These are phyloP conservation scores for Penicillium riverlandense DNA, from an alignment of 495 filamentous ascomycete genomes.

Conservation along the genomic window DNA sequence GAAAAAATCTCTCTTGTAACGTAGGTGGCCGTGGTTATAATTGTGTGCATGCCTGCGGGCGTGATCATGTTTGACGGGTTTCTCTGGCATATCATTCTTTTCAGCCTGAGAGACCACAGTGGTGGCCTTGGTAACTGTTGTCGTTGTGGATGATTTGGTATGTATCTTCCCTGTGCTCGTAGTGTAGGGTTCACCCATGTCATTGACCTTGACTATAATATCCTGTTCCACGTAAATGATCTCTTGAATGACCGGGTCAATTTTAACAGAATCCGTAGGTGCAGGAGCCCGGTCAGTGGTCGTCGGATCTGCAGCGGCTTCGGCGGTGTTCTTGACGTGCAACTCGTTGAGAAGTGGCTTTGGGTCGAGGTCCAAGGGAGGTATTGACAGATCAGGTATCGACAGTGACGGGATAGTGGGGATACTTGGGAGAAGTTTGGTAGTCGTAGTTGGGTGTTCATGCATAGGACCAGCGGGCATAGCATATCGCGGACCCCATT, in stretches of 20 bases:
- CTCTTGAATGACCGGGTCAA: slow-evolving; percentile 23
- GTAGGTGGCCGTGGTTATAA: slow-evolving; percentile 13
- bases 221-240: slow-evolving; percentile 31
- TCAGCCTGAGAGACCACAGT: slow-evolving; percentile 21
- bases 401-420: slow-evolving; percentile 8
- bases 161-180: slow-evolving; percentile 16
- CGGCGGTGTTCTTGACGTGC: background rate
- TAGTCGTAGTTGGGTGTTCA: slow-evolving; percentile 1
- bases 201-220: slow-evolving; percentile 29
- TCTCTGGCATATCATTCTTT: slow-evolving; percentile 11
- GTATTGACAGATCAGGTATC: slow-evolving; percentile 1
- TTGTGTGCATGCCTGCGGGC: slow-evolving; percentile 15
- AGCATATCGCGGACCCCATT: slow-evolving; percentile 47
- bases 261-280: slow-evolving; percentile 16
- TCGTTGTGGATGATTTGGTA: slow-evolving; percentile 13
- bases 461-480: slow-evolving; percentile 11
- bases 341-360: slow-evolving; percentile 1
- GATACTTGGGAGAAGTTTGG: background rate
- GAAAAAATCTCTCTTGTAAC: slow-evolving; percentile 3
- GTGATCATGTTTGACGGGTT: slow-evolving; percentile 1
- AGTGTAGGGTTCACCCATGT: slow-evolving; percentile 12
- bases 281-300: slow-evolving; percentile 12
- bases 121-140: slow-evolving; percentile 12
- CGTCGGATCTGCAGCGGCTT: background rate
- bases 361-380: background rate